Evolutionary conservation across 2,329 filamentous ascomycete genomes (phyloP), one percentile per base, ranked within the genome.

Genomic region (Parafenestella ontariensis): DNA sequence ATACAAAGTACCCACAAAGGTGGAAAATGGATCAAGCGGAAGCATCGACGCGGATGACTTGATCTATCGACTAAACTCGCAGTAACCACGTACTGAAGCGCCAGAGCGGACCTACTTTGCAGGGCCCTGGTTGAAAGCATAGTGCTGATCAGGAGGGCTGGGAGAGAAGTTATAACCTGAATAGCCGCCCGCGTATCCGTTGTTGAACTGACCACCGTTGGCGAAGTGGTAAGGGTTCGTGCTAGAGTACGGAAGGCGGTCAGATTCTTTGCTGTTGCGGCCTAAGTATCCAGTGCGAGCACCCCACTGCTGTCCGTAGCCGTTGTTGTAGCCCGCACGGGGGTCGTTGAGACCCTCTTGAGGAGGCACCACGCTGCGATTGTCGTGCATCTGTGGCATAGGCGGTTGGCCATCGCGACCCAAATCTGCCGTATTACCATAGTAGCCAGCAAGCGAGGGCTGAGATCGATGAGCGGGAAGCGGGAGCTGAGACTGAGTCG

Each of bases 251-350:
- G 58, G 57, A 44, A 56, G 36, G 13, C 58, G 56, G 13, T 66
- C 62, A n/a, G n/a, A n/a, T 31, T 70, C 66, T 47, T 64, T 71
- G 48, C 45, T 58, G n/a, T 63, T 58, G 46, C 64, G 65, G 39
- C 54, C 54, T 8, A 54, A 45, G 8, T 60, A 64, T 3, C 42
- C 57, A 26, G 42, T 33, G 34, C 53, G 61, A 8, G 48, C 43
- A 34, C 55, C 47, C 65, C 62, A 66, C 29, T 61, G 56, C 26
- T 60, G 55, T 24, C 49, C 58, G 29, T 61, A 62, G 33, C 54
- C 47, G 26, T 33, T 56, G 42, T 58, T 52, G 33, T 63, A 65
- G 26, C 55, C 58, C 28, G 45, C 49, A 26, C 56, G 64, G 34
- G 49, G 29, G 34, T 69, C 63, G 17, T 46, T 52, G 36, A 57